Base-by-base conservation (phyloP, 768 basidiomycete species). In the Collybia sordida region DNA sequence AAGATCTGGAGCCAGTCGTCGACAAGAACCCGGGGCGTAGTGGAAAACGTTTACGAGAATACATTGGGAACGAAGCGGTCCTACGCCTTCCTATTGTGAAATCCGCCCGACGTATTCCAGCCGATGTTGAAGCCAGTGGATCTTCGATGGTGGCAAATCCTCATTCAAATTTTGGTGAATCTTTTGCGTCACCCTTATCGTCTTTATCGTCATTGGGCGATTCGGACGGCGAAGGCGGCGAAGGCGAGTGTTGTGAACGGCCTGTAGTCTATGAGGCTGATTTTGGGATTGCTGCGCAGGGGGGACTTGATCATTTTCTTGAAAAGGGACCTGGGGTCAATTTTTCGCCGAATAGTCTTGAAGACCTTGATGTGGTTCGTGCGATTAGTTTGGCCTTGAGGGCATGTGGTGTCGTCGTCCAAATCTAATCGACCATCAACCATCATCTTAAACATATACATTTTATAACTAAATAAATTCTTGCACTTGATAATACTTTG, bases 281-380 rank as follows among this genome's bases (percentile, higher is more conserved):
- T 51, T 41, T 47, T 51, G 54, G 52, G 48, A 56, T 53, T 45
- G 60, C 39, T 59, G 55, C 42, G 39, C 54, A 61, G 51, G 54
- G 40, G 27, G 57, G 43, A 17, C 21, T 51, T 45, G 43, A 61
- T 19, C 1, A 39, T 4, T 50, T 54, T 41, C 22, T 56, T 45
- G 50, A 37, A n/a, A 51, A 59, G 38, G 48, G 52, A n/a, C 55
- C 51, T 5, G 49, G 48, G 4, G 40, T 7, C 22, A 52, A 22
- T 18, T 63, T 62, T 48, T 51, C 54, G 22, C 51, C 58, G 25
- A 48, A 57, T n/a, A 57, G 59, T 51, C 55, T 64, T 21, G 47
- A 31, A 28, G 63, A 67, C 17, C 43, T 35, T 4, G 60, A 64
- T 46, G 54, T 67, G 15, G 52, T 52, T n/a, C 55, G 64, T 38